Conservation (phyloP, 2,329 filamentous ascomycete species). For the Xenosphaeropsis pyriputrescens region DNA sequence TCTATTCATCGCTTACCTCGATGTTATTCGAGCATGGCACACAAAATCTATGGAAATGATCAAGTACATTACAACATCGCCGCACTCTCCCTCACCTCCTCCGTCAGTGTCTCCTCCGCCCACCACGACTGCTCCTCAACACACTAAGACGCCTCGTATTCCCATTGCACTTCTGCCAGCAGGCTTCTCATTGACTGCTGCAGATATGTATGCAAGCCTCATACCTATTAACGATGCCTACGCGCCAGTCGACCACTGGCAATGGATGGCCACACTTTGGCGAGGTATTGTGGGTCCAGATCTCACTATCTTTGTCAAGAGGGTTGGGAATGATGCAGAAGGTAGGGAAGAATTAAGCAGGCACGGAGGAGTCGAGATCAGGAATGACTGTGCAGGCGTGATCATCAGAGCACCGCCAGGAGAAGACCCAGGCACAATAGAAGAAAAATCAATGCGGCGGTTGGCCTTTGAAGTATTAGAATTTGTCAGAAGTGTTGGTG, state of each 20-base stretch:
- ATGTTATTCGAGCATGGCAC: conserved; percentile 61
- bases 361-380: conserved; percentile 39
- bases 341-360: conserved; percentile 20
- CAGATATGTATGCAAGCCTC: conserved; percentile 58
- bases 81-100: conserved; percentile 2
- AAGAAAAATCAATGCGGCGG: conserved; percentile 57
- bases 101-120: conserved; percentile 1
- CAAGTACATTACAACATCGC: conserved; percentile 30
- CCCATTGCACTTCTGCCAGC: conserved; percentile 63
- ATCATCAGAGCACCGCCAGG: conserved; percentile 31
- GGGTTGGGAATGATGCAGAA: conserved; percentile 6
- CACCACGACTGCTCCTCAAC: conserved; percentile 7
- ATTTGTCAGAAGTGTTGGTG: conserved; percentile 37
- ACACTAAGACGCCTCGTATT: background rate
- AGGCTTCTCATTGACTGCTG: conserved; percentile 68
- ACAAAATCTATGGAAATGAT: conserved; percentile 58
- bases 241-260: conserved; percentile 81
- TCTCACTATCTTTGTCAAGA: conserved; percentile 53
- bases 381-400: conserved; percentile 34
- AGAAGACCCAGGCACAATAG: conserved; percentile 25
- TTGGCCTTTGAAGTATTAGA: conserved; percentile 81
- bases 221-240: conserved; percentile 69
- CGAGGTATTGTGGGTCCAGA: conserved; percentile 74
- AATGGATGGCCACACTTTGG: conserved; percentile 94
- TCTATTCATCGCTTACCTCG: conserved; percentile 45